Evolutionary conservation across 805 yeast genomes (phyloP).

Genomic region (Zygoascus flipseniorum): DNA sequence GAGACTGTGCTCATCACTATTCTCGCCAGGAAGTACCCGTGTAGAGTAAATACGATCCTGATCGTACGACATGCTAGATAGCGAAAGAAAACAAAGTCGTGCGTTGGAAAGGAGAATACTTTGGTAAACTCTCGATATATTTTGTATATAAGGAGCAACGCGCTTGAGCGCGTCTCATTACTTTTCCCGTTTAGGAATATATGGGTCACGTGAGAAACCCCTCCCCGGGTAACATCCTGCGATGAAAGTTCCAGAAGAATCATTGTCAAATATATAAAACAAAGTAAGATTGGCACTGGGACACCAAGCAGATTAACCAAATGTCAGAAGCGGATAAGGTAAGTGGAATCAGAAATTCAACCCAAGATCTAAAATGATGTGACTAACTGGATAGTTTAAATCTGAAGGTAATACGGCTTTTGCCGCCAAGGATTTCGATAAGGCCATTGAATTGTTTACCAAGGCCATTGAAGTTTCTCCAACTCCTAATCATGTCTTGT

Average conservation of each 20-base stretch:
- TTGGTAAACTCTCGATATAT: background rate
- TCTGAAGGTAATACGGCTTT: slow-evolving; percentile 92
- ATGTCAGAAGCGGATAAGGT: slow-evolving; percentile 5
- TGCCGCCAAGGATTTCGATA: slow-evolving; percentile 71
- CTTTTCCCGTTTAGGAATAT: background rate
- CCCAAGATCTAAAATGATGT: background rate
- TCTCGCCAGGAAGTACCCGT: slow-evolving; percentile 79
- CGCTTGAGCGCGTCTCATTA: background rate
- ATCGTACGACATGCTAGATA: slow-evolving; percentile 30
- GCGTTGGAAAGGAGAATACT: background rate
- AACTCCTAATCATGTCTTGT: slow-evolving; percentile 83
- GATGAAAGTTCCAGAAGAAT: slow-evolving; percentile 4
- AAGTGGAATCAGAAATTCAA: background rate
- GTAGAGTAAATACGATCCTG: slow-evolving; percentile 40
- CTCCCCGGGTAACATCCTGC: background rate
- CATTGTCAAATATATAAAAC: background rate
- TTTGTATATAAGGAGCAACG: background rate
- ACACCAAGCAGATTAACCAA: background rate
- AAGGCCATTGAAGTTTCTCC: slow-evolving; percentile 81
- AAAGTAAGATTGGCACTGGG: background rate
- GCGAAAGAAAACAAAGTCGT: background rate
- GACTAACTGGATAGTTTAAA: slow-evolving; percentile 37
- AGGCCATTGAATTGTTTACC: slow-evolving; percentile 74
- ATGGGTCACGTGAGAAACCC: background rate
- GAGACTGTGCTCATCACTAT: slow-evolving; percentile 41